A percentile compares a stretch with the other conserved stretches of the same genome.
Evolutionary conservation across 768 basidiomycete genomes (phyloP).

Genomic region (Stropharia rugosoannulata): DNA sequence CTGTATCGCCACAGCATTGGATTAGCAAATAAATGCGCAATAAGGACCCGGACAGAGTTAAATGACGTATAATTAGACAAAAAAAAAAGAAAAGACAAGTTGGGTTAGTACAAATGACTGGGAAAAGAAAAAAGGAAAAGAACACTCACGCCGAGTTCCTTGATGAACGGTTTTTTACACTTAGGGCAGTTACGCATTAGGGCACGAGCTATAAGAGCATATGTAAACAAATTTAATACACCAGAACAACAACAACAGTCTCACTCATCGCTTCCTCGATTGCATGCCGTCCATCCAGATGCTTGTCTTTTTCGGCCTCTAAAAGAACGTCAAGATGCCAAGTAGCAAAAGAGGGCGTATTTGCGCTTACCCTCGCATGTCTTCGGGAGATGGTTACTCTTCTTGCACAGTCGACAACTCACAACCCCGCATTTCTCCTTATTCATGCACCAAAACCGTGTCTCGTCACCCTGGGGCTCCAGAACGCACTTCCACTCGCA

Average conservation of each 20-base stretch:
- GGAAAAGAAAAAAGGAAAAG: not conserved
- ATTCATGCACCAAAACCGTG: not conserved
- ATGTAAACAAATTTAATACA: not conserved
- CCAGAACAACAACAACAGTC: slow-evolving; percentile 12
- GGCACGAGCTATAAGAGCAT: not conserved
- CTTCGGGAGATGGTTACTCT: slow-evolving; percentile 64
- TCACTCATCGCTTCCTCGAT: slow-evolving; percentile 94
- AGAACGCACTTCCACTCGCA: slow-evolving; percentile 49
- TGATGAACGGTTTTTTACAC: not conserved
- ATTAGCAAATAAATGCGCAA: not conserved
- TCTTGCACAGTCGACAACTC: not conserved
- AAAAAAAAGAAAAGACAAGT: too few relatives aligned
- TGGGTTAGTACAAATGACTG: not conserved
- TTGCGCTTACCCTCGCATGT: slow-evolving; percentile 61
- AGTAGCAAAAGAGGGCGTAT: not conserved
- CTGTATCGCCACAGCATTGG: not conserved
- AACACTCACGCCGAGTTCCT: not conserved
- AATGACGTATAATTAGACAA: too few relatives aligned
- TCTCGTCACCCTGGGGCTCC: not conserved
- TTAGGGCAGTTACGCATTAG: not conserved
- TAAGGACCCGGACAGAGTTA: too few relatives aligned
- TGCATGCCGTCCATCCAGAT: slow-evolving; percentile 70
- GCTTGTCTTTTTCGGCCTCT: slow-evolving; percentile 78
- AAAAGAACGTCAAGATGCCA: slow-evolving; percentile 1
- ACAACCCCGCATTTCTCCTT: not conserved